Conservation (phyloP, 169 alveolate genomes). For the Eimeria acervulina region DNA sequence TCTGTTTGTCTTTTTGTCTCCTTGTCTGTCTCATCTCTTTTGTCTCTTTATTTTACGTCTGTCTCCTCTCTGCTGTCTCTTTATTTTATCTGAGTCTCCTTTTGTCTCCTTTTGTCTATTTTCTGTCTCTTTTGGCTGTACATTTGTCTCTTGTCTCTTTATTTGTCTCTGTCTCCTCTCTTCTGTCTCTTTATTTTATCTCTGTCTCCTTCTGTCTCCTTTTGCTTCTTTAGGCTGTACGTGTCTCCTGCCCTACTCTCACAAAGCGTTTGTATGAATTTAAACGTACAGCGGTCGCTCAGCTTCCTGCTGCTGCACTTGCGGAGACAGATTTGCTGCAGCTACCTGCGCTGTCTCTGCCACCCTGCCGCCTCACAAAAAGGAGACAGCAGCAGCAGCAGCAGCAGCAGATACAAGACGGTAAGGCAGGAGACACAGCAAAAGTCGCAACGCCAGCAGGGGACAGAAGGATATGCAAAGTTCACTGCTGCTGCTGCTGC, state of each 20-base stretch:
- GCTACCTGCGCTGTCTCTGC: constrained; percentile 78
- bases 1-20: not conserved
- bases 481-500: not conserved
- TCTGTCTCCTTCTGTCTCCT: not conserved
- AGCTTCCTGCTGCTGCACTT: constrained; percentile 78
- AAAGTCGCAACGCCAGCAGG: not conserved
- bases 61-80: not conserved
- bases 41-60: not conserved
- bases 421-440: not conserved
- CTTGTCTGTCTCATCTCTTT: too few relatives aligned
- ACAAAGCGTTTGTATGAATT: constrained; percentile 82
- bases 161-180: not conserved
- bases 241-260: constrained; percentile 77
- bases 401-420: constrained; percentile 6
- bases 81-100: not conserved
- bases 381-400: constrained; percentile 76
- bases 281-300: constrained; percentile 82
- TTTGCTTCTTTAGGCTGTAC: constrained; percentile 56
- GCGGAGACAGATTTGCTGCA: constrained; percentile 82
- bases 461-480: not conserved
- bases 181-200: not conserved
- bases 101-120: not conserved
- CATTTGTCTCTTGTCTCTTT: not conserved
- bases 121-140: not conserved
- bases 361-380: constrained; percentile 81